phyloP scores from a whole-genome alignment of 129 eudicot genomes.

The Pittosporum tobira region DNA sequence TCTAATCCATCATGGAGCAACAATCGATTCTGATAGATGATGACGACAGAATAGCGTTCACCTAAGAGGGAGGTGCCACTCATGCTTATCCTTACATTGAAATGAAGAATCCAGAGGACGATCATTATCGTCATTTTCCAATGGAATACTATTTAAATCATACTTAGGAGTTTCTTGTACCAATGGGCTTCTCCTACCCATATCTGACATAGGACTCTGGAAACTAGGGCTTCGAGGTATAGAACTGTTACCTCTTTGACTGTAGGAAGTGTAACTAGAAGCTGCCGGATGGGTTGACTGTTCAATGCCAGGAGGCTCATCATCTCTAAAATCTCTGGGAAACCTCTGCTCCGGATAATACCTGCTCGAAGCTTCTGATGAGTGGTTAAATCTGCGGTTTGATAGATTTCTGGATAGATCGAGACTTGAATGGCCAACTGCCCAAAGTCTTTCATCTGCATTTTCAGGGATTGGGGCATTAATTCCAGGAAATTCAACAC shows the following conservation, averaged over 20 bases:
- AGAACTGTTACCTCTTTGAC: constrained; percentile 19
- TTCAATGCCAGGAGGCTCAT: constrained; percentile 71
- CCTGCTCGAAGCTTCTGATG: constrained; percentile 26
- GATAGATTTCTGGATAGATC: constrained; percentile 38
- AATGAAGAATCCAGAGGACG: constrained; percentile 17
- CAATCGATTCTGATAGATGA: not conserved
- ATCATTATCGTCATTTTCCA: constrained; percentile 10
- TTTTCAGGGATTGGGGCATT: constrained; percentile 79
- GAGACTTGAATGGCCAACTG: constrained; percentile 36
- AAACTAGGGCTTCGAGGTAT: constrained; percentile 43
- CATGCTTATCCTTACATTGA: constrained; percentile 24
- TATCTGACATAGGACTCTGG: constrained; percentile 50
- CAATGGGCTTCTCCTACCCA: constrained; percentile 41
- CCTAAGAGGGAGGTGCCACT: constrained; percentile 26
- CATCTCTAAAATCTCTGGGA: constrained; percentile 42
- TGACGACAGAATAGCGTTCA: not conserved
- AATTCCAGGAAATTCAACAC: constrained; percentile 73
- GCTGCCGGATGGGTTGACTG: constrained; percentile 31
- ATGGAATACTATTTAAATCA: constrained; percentile 13
- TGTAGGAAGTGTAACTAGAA: constrained; percentile 24
- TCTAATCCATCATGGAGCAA: not conserved
- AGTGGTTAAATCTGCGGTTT: constrained; percentile 28
- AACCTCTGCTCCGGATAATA: constrained; percentile 43
- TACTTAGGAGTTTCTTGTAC: constrained; percentile 28
- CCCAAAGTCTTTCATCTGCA: constrained; percentile 76